Evolutionary conservation across 2,329 filamentous ascomycete genomes (phyloP), one percentile per base, ranked within the genome.

Genomic region (Ceratocystis harringtonii): DNA sequence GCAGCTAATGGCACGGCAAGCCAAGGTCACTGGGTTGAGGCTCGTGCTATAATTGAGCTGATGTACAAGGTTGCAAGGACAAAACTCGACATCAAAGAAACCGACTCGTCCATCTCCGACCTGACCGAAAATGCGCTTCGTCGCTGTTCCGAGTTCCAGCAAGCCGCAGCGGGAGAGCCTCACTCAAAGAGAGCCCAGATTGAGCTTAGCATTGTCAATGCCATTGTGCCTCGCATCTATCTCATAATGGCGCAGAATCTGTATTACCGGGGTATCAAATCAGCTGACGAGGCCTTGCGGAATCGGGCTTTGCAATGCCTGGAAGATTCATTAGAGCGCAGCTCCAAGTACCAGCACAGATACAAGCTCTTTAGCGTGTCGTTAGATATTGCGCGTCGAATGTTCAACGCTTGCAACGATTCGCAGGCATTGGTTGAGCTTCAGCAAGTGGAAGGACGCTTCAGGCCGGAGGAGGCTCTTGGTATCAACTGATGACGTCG

Each of bases 201-300:
- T 3, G 25, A 58, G 28, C 55, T 58, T 58, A 5, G 25, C 32
- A 58, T 58, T n/a, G 55, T 36, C 55, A 32, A 32, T n/a, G 55
- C 55, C 22, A 28, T 58, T 8, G 5, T 58, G 8, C 55, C 55
- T 2, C 55, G 55, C n/a, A 58, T 58, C 55, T 32, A 32, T 25
- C 28, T 58, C 5, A 58, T 58, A 8, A 36, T 58, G 55, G 55
- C 55, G 17, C 55, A 58, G 55, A 58, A 58, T 36, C 55, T 58
- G 19, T 58, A 58, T 30, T 58, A 58, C 55, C 55, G 55, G 8
- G 55, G 55, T n/a, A 17, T 58, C 19, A 32, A n/a, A n/a, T 58
- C 28, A 15, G 19, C 55, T 3, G 28, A 58, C 19, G 28, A 36
- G 4, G 17, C 17, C 25, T 7, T 32, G 6, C 55, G 17, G 6